Conservation (phyloP, 2,329 filamentous ascomycete species). For the Xylariales sp. region DNA sequence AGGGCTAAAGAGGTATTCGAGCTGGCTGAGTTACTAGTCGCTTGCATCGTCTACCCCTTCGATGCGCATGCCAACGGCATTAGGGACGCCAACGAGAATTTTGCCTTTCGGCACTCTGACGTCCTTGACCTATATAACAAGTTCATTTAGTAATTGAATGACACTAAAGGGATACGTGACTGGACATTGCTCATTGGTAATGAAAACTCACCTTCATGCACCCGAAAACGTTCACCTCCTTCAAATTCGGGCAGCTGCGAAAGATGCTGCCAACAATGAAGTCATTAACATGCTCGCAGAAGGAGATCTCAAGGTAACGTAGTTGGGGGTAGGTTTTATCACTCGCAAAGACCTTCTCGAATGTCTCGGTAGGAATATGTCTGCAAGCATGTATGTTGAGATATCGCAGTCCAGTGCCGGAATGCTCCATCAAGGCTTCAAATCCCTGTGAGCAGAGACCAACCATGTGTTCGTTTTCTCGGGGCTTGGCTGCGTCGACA, state of each 20-base stretch:
- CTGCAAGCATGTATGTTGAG: slow-evolving; percentile 88
- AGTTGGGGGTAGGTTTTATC: slow-evolving; percentile 74
- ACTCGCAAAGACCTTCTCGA: slow-evolving; percentile 77
- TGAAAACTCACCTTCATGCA: slow-evolving; percentile 67
- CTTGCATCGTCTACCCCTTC: slow-evolving; percentile 51
- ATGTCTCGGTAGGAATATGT: slow-evolving; percentile 78
- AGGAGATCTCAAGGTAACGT: slow-evolving; percentile 79
- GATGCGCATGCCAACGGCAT: slow-evolving; percentile 56
- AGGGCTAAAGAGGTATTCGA: neutral
- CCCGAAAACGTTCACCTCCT: slow-evolving; percentile 71
- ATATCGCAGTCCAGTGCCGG: slow-evolving; percentile 71
- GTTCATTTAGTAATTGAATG: slow-evolving; percentile 31
- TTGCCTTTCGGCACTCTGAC: slow-evolving; percentile 56
- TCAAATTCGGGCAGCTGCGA: slow-evolving; percentile 69
- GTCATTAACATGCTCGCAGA: slow-evolving; percentile 76
- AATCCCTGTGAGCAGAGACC: slow-evolving; percentile 84
- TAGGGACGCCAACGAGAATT: slow-evolving; percentile 57
- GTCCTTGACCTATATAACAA: slow-evolving; percentile 49
- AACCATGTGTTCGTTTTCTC: slow-evolving; percentile 71
- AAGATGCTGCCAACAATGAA: slow-evolving; percentile 73
- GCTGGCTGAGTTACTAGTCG: neutral
- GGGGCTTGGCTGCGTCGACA: slow-evolving; percentile 76
- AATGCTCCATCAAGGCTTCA: slow-evolving; percentile 85
- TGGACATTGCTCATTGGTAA: neutral
- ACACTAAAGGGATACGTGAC: neutral